Base-by-base conservation (phyloP, 1,284 basidiomycete species). In the Mycosarcoma maydis region DNA sequence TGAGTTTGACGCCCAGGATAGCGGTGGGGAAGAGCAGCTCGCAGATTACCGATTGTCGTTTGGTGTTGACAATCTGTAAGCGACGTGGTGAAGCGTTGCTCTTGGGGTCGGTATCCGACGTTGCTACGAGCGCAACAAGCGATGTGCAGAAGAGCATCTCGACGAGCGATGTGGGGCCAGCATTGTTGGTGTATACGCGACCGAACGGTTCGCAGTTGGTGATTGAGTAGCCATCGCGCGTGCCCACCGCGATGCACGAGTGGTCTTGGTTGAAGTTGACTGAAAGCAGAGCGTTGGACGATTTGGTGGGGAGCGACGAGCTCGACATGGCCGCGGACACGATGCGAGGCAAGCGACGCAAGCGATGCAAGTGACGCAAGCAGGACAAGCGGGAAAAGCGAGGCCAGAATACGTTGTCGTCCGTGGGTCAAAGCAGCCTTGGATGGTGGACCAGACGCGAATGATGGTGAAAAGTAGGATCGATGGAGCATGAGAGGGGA, bases 121-220 rank as follows among this genome's bases (percentile, higher is more conserved):
- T 92, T 11, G 95, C 94, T 24, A 98, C 95, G 32, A 98, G 86
- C 0, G 95, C 95, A 49, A 98, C 93, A 60, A 98, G 87, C 9
- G 93, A 96, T 4, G 96, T 98, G 84, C 94, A 97, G 85, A 99
- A 99, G 59, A 98, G 86, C 95, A 99, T 99, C 83, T 98, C 95
- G 11, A 98, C 94, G 64, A 96, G 94, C 23, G 92, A 93, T 14
- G 91, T 88, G 0, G 95, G 92, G 3, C 94, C 94, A 90, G 82
- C 80, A 92, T 92, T 91, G 87, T 91, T 91, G 14, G 92, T 92
- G 80, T 95, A 95, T 7, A 99, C 93, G 72, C 92, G 87, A 37
- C 94, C 95, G 81, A 94, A 98, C 44, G 96, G 96, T 82, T 99
- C 95, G 82, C 93, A 97, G 82, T 98, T 98, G 45, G 92, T 92